Evolutionary conservation across 768 basidiomycete genomes (phyloP), one percentile per base, ranked within the genome.

Genomic region (Hortiboletus campestris): DNA sequence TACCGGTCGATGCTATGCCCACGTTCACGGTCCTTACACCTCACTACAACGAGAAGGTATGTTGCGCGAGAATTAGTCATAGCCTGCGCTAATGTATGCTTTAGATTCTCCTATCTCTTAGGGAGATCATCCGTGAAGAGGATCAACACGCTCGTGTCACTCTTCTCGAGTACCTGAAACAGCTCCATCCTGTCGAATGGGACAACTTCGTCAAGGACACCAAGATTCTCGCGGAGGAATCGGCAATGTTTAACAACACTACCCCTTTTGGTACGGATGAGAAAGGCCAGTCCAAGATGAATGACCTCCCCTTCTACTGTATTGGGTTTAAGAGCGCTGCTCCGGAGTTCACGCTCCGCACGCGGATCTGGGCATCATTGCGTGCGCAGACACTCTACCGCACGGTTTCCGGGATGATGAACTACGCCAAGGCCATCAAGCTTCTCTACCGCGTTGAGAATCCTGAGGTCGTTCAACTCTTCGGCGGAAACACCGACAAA

Each of bases 331-430:
- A 97, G 80, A 95, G 90, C 59, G 93, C 96, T 19, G 93, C 95
- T 3, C 97, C 96, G 3, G 97, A 99, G 72, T 99, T 95, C 71
- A 99, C 97, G 2, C 82, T 99, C 14, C 94, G 97, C 56, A 99
- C 97, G 9, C 88, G 97, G 69, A 99, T 99, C 66, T 99, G 97
- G 97, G 95, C 97, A 10, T 98, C 96, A 6, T 84, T 99, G 10
- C 92, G 97, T 51, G 97, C 97, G 17, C 97, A 99, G 77, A 99
- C 97, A 2, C 84, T 99, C 19, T 98, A 99, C 71, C 86, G 97
- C 61, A 99, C 97, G 14, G 96, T 99, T 17, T 98, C 97, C 35
- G 97, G 97, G 49, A 98, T 99, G 92, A 98, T 98, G 97, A 99
- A 99, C 76, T 98, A 99, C 72, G 86, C 91, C 62, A 99, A 99